Evolutionary conservation across 2,329 filamentous ascomycete species (phyloP).

Genomic region (Exophiala sp.): DNA sequence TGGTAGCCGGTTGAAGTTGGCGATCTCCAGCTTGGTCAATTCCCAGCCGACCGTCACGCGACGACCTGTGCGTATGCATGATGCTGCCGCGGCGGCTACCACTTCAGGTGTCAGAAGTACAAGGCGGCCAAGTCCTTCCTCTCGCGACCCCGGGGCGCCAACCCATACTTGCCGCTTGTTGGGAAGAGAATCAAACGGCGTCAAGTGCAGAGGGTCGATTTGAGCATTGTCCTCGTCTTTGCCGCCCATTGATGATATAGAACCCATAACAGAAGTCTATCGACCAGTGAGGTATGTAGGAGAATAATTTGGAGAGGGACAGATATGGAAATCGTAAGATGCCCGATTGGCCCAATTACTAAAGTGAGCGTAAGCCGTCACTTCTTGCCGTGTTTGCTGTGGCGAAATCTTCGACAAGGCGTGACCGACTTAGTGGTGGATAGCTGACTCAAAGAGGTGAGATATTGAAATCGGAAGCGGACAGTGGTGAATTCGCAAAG

Average conservation of each 20-base stretch:
- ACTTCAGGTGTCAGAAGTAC: slow-evolving; percentile 52
- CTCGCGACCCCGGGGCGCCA: slow-evolving; percentile 42
- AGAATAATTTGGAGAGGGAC: too few species aligned
- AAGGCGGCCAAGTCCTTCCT: slow-evolving; percentile 54
- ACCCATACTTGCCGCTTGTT: slow-evolving; percentile 50
- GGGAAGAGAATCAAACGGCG: slow-evolving; percentile 45
- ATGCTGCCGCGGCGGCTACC: slow-evolving; percentile 48
- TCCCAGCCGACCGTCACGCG: slow-evolving; percentile 55
- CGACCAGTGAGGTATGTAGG: too few species aligned
- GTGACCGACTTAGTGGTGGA: too few species aligned
- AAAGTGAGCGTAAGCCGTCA: too few species aligned
- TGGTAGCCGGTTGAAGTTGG: slow-evolving; percentile 52
- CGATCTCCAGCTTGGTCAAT: slow-evolving; percentile 54
- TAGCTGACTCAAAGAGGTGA: too few species aligned
- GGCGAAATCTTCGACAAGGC: too few species aligned
- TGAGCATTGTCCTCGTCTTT: not conserved
- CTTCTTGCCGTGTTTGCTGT: too few species aligned
- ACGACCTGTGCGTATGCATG: slow-evolving; percentile 51
- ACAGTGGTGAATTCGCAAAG: too few species aligned
- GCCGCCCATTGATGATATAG: not conserved
- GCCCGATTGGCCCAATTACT: too few species aligned
- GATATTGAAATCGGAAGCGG: too few species aligned
- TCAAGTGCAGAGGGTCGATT: slow-evolving; percentile 13
- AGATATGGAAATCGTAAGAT: too few species aligned
- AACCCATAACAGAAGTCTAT: not conserved